A percentile compares a stretch with the other conserved stretches of the same genome.
These are phyloP conservation scores for Ceratocystiopsis minuta DNA, from an alignment of 2,329 filamentous ascomycete genomes.

Conservation along the genomic window DNA sequence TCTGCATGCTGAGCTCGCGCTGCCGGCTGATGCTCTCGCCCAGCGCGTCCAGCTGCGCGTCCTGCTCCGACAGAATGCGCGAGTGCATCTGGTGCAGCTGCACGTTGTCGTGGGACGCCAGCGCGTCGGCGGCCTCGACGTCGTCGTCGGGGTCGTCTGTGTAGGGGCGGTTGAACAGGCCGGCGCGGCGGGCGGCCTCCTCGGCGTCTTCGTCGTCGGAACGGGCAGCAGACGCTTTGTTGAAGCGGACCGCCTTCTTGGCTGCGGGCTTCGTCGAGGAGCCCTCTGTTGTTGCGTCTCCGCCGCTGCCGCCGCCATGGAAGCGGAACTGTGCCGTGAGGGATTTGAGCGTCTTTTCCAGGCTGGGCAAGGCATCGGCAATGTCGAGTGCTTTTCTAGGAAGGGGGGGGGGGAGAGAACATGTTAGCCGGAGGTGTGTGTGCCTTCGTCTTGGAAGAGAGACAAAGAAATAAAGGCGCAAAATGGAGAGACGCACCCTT, in stretches of 20 bases:
- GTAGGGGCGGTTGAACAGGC: conserved; percentile 38
- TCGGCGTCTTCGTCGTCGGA: conserved; percentile 25
- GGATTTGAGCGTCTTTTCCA: conserved; percentile 59
- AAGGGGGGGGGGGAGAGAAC: conserved; percentile 2
- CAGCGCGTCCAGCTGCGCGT: conserved; percentile 76
- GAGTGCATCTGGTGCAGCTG: conserved; percentile 77
- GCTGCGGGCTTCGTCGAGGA: conserved; percentile 5
- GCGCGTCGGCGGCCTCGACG: conserved; percentile 33
- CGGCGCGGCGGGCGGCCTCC: conserved; percentile 23
- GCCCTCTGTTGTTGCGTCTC: conserved; percentile 28
- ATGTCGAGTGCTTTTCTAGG: conserved; percentile 28
- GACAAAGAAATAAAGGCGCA: too few species aligned
- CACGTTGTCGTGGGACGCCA: conserved; percentile 46
- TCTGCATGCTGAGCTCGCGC: conserved; percentile 83
- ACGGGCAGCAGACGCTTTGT: conserved; percentile 42
- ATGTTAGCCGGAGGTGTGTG: not conserved
- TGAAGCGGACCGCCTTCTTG: conserved; percentile 69
- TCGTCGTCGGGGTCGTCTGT: conserved; percentile 46
- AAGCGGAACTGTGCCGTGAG: conserved; percentile 71
- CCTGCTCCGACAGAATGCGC: conserved; percentile 70
- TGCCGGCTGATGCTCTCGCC: conserved; percentile 78
- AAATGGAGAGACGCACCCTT: conserved; percentile 34
- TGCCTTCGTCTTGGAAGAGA: too few species aligned
- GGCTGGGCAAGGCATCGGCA: conserved; percentile 44
- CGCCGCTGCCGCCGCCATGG: conserved; percentile 17